Conservation (phyloP, 768 basidiomycete genomes). For the Chalciporus sphaerocephalus region DNA sequence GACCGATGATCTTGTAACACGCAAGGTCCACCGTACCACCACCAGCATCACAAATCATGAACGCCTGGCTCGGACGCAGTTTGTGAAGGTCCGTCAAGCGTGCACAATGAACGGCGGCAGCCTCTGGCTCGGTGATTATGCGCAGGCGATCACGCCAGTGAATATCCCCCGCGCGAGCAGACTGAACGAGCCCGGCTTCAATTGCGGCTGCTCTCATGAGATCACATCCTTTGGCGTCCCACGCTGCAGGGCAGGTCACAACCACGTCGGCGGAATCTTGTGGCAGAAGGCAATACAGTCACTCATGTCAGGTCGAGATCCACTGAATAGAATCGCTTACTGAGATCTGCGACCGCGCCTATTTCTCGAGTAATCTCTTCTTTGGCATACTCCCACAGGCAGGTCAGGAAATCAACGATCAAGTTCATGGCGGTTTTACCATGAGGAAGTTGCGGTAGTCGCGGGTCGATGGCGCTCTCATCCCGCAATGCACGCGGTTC, state of each 20-base stretch:
- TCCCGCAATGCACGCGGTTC: constrained; percentile 79
- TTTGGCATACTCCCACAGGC: constrained; percentile 83
- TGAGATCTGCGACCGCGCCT: constrained; percentile 79
- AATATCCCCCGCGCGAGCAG: constrained; percentile 61
- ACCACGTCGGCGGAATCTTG: constrained; percentile 80
- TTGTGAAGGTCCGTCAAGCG: constrained; percentile 77
- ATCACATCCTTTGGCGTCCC: constrained; percentile 82
- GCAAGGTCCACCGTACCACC: constrained; percentile 70
- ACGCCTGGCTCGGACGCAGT: constrained; percentile 75
- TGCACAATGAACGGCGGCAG: constrained; percentile 88
- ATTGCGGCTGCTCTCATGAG: constrained; percentile 86
- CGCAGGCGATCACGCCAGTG: constrained; percentile 77
- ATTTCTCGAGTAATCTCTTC: constrained; percentile 85
- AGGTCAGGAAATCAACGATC: constrained; percentile 78
- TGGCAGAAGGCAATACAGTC: constrained; percentile 1
- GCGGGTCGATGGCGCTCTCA: constrained; percentile 64
- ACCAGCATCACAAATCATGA: constrained; percentile 90
- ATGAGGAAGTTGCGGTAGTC: constrained; percentile 70
- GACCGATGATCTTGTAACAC: constrained; percentile 76
- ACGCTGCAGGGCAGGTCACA: constrained; percentile 85
- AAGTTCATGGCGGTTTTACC: constrained; percentile 75
- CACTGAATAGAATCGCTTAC: constrained; percentile 38
- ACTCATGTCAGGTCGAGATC: background rate
- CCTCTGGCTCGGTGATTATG: constrained; percentile 82
- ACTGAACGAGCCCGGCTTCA: constrained; percentile 72